Base-by-base conservation (phyloP, 1,139 yeast genomes). In the Pneumocystis murina region DNA sequence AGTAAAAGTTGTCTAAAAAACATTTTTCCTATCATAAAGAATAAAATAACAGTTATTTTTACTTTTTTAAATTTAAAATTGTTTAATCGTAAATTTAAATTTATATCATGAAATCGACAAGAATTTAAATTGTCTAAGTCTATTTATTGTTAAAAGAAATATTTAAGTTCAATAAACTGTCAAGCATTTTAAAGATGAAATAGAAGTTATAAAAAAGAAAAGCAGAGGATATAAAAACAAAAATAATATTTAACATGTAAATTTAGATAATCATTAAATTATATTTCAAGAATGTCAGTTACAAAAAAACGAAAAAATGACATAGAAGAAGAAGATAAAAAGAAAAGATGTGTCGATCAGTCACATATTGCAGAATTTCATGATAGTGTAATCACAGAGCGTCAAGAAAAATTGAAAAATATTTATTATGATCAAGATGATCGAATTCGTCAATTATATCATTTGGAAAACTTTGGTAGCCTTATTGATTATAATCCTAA, bases 401-500 rank as follows among this genome's bases (percentile, higher is more conserved):
- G 72, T 54, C 70, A 69, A 63, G 71, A 72, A 59, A 68, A 68
- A 63, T 67, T 78, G 57, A 72, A 75, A 1, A 72, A 75, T 14
- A 74, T 80, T 43, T 72, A 79, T 17, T 75, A 81, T 16, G 76
- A 77, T 57, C 81, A 81, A 68, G 83, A 81, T 68, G 73, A 70
- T 75, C 65, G 73, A 73, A 67, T 78, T 71, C 66, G 84, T 74
- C 72, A 82, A 68, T 73, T 83, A 62, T 84, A 82, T 71, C 85
- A 84, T 67, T 73, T 84, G n/a, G 80, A 77, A 67, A 83, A 82
- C 68, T 83, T 80, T 70, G 81, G 80, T 58, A 80, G 89, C 1
- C 74, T 86, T 24, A 82, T 80, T 0, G 79, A 79, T 60, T 86
- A 84, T 79, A 80, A 84, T 66, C 89, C 90, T 0, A 69, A 72